Percentiles rank a stretch among this genome's conserved stretches.
Evolutionary conservation across 345 rosid species (phyloP).

Genomic region (Populus alba): DNA sequence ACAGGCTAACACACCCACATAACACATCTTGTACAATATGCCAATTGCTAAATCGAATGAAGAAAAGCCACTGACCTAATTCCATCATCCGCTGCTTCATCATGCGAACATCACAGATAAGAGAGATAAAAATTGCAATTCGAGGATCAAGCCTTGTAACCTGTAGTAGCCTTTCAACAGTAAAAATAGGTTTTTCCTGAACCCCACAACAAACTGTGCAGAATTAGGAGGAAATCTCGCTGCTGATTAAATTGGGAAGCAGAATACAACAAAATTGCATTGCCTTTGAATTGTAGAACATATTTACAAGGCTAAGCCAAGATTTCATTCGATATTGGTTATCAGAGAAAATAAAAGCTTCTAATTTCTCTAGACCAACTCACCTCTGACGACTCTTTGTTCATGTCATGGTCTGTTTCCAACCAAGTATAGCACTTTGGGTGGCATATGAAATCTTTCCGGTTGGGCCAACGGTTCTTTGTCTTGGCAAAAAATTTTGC

Average conservation of each 20-base stretch:
- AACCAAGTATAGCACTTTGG: slow-evolving; percentile 69
- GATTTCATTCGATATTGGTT: too few species aligned
- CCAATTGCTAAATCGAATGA: slow-evolving; percentile 7
- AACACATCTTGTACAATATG: neutral
- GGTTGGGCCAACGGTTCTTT: slow-evolving; percentile 52
- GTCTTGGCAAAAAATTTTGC: slow-evolving; percentile 69
- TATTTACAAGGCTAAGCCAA: too few species aligned
- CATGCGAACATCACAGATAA: slow-evolving; percentile 82
- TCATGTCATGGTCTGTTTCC: slow-evolving; percentile 74
- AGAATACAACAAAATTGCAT: too few species aligned
- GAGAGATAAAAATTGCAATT: slow-evolving; percentile 74
- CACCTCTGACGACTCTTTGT: slow-evolving; percentile 43
- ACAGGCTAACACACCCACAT: neutral
- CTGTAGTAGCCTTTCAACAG: slow-evolving; percentile 33
- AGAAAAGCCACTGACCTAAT: slow-evolving; percentile 53
- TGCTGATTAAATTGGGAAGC: too few species aligned
- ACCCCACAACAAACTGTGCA: too few species aligned
- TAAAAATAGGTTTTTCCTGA: too few species aligned
- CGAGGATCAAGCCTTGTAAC: slow-evolving; percentile 61
- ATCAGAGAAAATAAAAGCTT: too few species aligned
- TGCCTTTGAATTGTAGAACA: too few species aligned
- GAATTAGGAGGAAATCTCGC: too few species aligned
- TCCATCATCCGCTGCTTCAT: slow-evolving; percentile 94
- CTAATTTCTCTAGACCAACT: slow-evolving; percentile 22
- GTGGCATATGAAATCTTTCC: slow-evolving; percentile 48